Percentiles rank a stretch among this genome's conserved stretches.
Conservation (phyloP, 164 flowering plant genomes). For the Aristolochia contorta region DNA sequence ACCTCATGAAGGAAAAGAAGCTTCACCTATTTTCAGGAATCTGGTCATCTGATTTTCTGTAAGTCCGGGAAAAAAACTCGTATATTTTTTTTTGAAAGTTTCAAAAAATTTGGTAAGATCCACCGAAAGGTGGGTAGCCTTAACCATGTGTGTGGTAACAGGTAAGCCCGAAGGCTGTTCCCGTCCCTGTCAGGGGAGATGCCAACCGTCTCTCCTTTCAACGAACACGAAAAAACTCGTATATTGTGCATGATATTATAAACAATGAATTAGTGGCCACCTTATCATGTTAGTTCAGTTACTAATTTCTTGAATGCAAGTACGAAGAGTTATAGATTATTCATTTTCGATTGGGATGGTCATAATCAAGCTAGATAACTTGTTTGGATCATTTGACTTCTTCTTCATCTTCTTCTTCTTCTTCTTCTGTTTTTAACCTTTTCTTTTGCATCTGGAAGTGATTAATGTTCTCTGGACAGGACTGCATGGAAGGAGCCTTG, state of each 20-base stretch:
- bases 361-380: neutral
- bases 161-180: constrained; percentile 12
- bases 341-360: neutral
- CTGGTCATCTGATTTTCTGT: constrained; percentile 58
- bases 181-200: constrained; percentile 12
- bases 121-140: constrained; percentile 5
- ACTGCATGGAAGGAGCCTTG: constrained; percentile 85
- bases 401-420: too few species aligned
- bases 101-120: constrained; percentile 3
- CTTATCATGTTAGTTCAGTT: too few species aligned
- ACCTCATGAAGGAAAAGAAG: constrained; percentile 53
- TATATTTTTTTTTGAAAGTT: constrained; percentile 57
- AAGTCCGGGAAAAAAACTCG: constrained; percentile 13
- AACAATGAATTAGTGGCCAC: too few species aligned
- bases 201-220: constrained; percentile 10
- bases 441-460: neutral
- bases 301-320: too few species aligned
- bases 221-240: neutral
- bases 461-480: constrained; percentile 22
- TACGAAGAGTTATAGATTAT: too few species aligned
- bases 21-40: constrained; percentile 56
- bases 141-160: constrained; percentile 1
- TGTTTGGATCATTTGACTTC: too few species aligned
- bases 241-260: too few species aligned
- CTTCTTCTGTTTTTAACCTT: too few species aligned